Conservation (phyloP, 768 basidiomycete species). For the Macrocybe gigantea region DNA sequence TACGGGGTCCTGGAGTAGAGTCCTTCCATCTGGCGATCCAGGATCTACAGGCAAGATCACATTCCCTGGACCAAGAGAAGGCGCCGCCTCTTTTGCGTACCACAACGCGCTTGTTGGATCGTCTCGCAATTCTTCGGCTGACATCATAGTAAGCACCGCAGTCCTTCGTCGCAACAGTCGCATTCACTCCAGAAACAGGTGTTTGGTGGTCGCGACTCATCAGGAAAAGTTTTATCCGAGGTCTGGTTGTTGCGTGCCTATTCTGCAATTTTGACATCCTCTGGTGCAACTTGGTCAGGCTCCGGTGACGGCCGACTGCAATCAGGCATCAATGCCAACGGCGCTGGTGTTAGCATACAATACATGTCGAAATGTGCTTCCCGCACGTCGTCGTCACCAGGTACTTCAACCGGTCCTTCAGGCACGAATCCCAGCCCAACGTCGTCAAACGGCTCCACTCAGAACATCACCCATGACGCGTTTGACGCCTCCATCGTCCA, state of each 20-base stretch:
- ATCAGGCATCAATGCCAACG: conserved; percentile 59
- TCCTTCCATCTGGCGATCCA: conserved; percentile 76
- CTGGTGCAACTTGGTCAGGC: conserved; percentile 53
- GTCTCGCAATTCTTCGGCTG: conserved; percentile 42
- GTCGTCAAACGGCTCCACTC: conserved; percentile 3
- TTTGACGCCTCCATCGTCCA: conserved; percentile 36
- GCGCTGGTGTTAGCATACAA: conserved; percentile 56
- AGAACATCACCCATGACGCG: conserved; percentile 1
- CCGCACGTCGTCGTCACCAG: conserved; percentile 16
- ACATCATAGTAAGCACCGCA: conserved; percentile 48
- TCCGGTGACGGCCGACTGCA: conserved; percentile 59
- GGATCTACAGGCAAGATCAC: conserved; percentile 36
- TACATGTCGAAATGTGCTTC: conserved; percentile 60
- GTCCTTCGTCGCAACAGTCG: conserved; percentile 4
- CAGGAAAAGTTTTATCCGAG: conserved; percentile 65
- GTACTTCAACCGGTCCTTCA: conserved; percentile 17
- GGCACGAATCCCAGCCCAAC: conserved; percentile 10
- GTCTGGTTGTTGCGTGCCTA: conserved; percentile 78
- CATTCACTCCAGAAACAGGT: conserved; percentile 25
- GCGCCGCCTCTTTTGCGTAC: conserved; percentile 60
- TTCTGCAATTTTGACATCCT: conserved; percentile 50
- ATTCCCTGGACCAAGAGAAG: conserved; percentile 66
- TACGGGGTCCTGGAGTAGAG: conserved; percentile 63
- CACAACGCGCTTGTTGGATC: conserved; percentile 49
- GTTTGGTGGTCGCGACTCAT: conserved; percentile 68